Base-by-base conservation (phyloP, 2,329 filamentous ascomycete species). In the Paecilomyces sp. region DNA sequence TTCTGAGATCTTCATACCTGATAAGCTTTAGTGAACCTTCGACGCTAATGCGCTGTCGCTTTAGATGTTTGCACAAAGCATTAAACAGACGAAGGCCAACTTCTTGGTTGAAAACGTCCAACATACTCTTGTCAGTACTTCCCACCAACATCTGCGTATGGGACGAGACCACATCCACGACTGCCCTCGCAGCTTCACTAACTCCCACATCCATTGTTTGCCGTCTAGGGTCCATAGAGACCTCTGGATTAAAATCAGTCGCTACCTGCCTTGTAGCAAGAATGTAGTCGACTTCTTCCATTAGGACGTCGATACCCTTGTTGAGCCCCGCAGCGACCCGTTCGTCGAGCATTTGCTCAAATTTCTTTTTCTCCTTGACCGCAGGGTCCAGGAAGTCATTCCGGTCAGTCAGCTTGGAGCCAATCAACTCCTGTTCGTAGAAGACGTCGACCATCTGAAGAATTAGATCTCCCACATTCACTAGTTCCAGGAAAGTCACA, bases 371-470 rank as follows among this genome's bases (percentile, higher is more conserved):
- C 64, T 94, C 92, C 67, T 97, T 88, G 33, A 90, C 89, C 0
- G 92, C 91, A 22, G 92, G 89, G 70, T 96, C 91, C 55, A 99
- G 81, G 69, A 99, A 99, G 76, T 99, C 94, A 71, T 96, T 95
- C 52, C 90, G 87, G 71, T 97, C 93, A 1, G 89, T 89, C 57
- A 99, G 87, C 68, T 90, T 90, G 13, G 89, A 85, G 0, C 86
- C 84, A 5, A 92, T 86, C 30, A 99, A 84, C 77, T 99, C 94
- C 76, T 97, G 94, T 72, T 96, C 90, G 76, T 96, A 99, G 72
- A 99, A 99, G 34, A 99, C 92, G 72, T 99, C 94, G 60, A 99
- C 86, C 94, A 99, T 99, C 74, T 99, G 94, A 61, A 95, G 91
- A 67, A 99, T 99, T 60, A 99, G 82, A 73, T 99, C 94, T 60